A percentile compares a stretch with the other conserved stretches of the same genome.
Evolutionary conservation across 192 early-diverging fungal species (phyloP).

Genomic region (Coemansia sp.): DNA sequence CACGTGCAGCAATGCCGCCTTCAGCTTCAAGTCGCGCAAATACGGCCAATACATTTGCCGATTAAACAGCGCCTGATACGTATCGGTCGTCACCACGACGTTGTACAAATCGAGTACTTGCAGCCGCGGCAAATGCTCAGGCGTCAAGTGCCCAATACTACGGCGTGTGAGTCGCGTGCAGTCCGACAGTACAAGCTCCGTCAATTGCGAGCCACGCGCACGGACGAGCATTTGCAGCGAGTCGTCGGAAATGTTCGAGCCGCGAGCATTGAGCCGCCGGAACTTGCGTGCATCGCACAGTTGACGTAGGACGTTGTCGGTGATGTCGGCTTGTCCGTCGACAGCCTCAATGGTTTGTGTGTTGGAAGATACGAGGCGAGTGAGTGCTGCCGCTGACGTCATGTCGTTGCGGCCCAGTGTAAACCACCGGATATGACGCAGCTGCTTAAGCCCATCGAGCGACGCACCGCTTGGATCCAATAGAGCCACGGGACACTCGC

Average conservation of each 20-base stretch:
- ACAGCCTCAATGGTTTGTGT: constrained; percentile 23
- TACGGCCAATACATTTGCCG: constrained; percentile 35
- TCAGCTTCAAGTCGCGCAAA: constrained; percentile 45
- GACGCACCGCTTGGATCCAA: constrained; percentile 4
- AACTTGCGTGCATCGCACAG: constrained; percentile 36
- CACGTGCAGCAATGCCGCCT: constrained; percentile 38
- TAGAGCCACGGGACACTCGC: constrained; percentile 39
- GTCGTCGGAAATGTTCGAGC: constrained; percentile 41
- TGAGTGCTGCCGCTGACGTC: constrained; percentile 39
- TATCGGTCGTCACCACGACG: constrained; percentile 45
- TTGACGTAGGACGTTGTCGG: constrained; percentile 22
- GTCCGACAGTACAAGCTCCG: constrained; percentile 40
- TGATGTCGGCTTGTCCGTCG: constrained; percentile 31
- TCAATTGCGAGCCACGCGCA: constrained; percentile 21
- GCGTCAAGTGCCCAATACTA: constrained; percentile 41
- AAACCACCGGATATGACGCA: constrained; percentile 41
- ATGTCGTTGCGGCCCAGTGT: constrained; percentile 47
- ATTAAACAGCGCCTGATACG: constrained; percentile 49
- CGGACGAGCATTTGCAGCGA: constrained; percentile 29
- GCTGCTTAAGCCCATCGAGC: constrained; percentile 12
- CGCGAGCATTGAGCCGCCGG: constrained; percentile 33
- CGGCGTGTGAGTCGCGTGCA: constrained; percentile 40
- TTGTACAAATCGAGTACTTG: constrained; percentile 41
- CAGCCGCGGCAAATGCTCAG: constrained; percentile 30
- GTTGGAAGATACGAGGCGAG: constrained; percentile 25